A percentile compares a stretch with the other conserved stretches of the same genome.
Conservation (phyloP, 768 basidiomycete species). For the Tulasnella sp. region DNA sequence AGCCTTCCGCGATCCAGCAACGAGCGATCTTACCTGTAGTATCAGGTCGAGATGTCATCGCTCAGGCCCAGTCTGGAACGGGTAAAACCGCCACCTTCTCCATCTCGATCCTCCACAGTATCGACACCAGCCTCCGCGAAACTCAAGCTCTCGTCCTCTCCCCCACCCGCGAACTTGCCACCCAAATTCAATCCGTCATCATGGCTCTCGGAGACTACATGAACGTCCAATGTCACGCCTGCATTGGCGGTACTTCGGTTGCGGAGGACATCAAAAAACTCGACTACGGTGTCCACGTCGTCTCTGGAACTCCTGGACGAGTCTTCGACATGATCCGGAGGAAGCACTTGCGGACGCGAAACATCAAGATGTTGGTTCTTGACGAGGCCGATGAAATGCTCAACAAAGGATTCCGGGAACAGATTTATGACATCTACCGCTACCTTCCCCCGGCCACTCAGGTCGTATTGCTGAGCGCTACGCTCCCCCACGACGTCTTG, state of each 20-base stretch:
- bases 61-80: slow-evolving; percentile 39
- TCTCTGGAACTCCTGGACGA: slow-evolving; percentile 37
- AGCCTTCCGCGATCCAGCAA: slow-evolving; percentile 39
- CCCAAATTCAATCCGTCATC: slow-evolving; percentile 38
- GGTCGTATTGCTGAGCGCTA: slow-evolving; percentile 38
- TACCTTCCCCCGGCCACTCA: slow-evolving; percentile 36
- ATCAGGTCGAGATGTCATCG: slow-evolving; percentile 33
- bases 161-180: slow-evolving; percentile 37
- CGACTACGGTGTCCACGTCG: slow-evolving; percentile 36
- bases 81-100: slow-evolving; percentile 43
- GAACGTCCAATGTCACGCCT: slow-evolving; percentile 38
- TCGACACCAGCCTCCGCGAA: slow-evolving; percentile 34
- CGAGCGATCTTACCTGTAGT: slow-evolving; percentile 38
- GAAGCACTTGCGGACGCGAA: slow-evolving; percentile 33
- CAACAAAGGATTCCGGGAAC: slow-evolving; percentile 37
- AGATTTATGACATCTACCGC: slow-evolving; percentile 41
- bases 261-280: slow-evolving; percentile 37
- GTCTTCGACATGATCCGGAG: slow-evolving; percentile 40
- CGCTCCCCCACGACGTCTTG: slow-evolving; percentile 36
- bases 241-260: slow-evolving; percentile 36
- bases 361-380: slow-evolving; percentile 34
- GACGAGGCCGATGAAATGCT: slow-evolving; percentile 37
- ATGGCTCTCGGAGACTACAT: slow-evolving; percentile 39
- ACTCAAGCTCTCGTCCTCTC: slow-evolving; percentile 37
- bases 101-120: slow-evolving; percentile 36